A percentile compares a stretch with the other conserved stretches of the same genome.
Conservation (phyloP, 2,329 filamentous ascomycete species). For the Aspergillus sp. region DNA sequence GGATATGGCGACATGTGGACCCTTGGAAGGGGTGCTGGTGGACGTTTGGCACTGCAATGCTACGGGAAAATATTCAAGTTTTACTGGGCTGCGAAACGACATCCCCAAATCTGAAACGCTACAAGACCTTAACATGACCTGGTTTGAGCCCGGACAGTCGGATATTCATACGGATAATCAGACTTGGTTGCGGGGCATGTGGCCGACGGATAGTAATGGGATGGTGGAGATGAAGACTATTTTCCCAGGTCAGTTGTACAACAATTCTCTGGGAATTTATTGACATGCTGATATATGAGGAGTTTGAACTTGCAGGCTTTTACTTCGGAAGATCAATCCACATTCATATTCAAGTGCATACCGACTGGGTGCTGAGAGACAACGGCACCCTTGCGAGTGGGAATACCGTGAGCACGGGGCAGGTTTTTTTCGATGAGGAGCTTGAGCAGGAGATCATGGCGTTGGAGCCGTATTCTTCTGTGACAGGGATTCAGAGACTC, state of each 20-base stretch:
- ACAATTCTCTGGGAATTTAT: too few relatives aligned
- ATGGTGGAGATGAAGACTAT: constrained; percentile 50
- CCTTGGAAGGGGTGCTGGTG: constrained; percentile 37
- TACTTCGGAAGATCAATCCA: neutral
- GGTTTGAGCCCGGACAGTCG: constrained; percentile 19
- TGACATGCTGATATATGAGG: too few relatives aligned
- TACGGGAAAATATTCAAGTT: constrained; percentile 41
- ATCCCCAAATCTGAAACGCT: constrained; percentile 32
- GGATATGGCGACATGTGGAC: constrained; percentile 45
- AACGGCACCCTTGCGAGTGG: neutral
- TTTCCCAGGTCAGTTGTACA: constrained; percentile 33
- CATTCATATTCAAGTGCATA: neutral
- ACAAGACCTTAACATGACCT: constrained; percentile 18
- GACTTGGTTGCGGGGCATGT: constrained; percentile 50
- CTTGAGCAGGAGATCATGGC: neutral
- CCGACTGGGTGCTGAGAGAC: neutral
- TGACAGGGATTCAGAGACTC: neutral
- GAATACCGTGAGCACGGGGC: neutral
- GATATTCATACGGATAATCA: constrained; percentile 29
- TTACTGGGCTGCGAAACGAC: constrained; percentile 30
- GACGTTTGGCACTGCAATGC: constrained; percentile 50
- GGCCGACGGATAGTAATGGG: constrained; percentile 47
- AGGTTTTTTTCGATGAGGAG: neutral
- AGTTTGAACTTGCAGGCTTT: neutral
- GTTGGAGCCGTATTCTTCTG: neutral